Evolutionary conservation across 768 basidiomycete species (phyloP), one percentile per base, ranked within the genome.

Genomic region (Coprinellus micaceus): DNA sequence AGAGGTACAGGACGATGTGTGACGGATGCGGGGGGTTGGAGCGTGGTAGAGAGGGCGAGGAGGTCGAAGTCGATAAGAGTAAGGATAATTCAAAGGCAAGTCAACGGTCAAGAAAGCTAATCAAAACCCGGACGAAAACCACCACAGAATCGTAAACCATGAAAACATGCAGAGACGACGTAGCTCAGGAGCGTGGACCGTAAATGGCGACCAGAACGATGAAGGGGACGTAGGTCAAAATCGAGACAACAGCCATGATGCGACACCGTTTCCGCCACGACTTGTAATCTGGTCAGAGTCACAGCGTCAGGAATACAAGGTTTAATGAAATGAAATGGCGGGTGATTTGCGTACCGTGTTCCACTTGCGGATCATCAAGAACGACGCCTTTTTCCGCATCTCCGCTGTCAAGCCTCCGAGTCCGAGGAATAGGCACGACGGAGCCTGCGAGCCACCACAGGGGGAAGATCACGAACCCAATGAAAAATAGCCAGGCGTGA

Each of bases 161-260:
- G 47, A 30, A 50, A 33, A 33, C 49, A 37, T 21, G 40, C 43
- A 45, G 24, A 25, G 43, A n/a, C 25, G 44, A 26, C 45, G 45
- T 24, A 36, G 19, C 10, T 25, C 21, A 22, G 24, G 29, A 52
- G 9, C 30, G 54, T 12, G n/a, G 51, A 36, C 69, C 83, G 66
- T 86, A 89, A 61, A 90, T 74, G 60, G 84, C 85, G 61, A 89
- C 74, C 57, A 87, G 81, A 60, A 88, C 74, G 67, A 91, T 85
- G 69, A 91, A 89, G 13, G 89, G 89, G 59, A 90, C 74, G 68
- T 91, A 91, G 21, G 88, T 89, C 67, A 90, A 66, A 36, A 90
- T 61, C 39, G 88, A 88, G 43, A 89, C 67, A 37, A 67, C 75
- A 30, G 82, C 74, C 87, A 89, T 85, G 60, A 88, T 71, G 43